Base-by-base conservation (phyloP, 2,329 filamentous ascomycete genomes). In the Davidsoniella australis region DNA sequence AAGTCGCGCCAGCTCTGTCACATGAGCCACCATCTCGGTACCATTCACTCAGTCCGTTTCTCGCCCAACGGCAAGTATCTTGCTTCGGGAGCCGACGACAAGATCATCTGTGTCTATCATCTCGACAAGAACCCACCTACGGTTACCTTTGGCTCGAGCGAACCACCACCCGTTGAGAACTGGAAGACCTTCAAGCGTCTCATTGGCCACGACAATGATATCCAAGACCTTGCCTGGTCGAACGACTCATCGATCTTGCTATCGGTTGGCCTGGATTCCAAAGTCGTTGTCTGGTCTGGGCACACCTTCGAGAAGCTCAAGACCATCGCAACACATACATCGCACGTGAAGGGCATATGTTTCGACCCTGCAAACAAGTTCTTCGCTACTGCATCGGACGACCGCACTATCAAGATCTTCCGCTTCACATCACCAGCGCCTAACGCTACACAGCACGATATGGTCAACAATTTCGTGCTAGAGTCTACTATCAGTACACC, bases 361-460 rank as follows among this genome's bases (percentile, higher is more conserved):
- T 98, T 98, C 61, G 91, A 98, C 61, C 91, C 91, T 0, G 91
- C 91, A 40, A 96, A 96, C 68, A 98, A 96, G 62, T 98, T 94
- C 69, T 98, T 98, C 64, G 91, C 93, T 14, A 98, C 93, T 0
- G 88, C 93, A 2, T 94, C 87, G 66, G 91, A 98, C 63, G 91
- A 98, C 64, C 80, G 91, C 53, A 89, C 87, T 2, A 94, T 98
- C 65, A 94, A 94, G 63, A 85, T 98, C 58, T 96, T 94, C 65
- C 80, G 88, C 52, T 98, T 95, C 63, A 94, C 85, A 2, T 83
- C 89, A 1, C 88, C 91, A 0, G 76, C 82, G 1, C 85, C 91
- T 8, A 95, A 94, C 62, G 85, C 91, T 36, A 94, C 85, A 1
- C 80, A 89, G 48, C 86, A 96, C 61, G 91, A 98, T 62, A 91